phyloP scores from a whole-genome alignment of 2,329 filamentous ascomycete species.

The Sporothrix pseudoabietina region DNA sequence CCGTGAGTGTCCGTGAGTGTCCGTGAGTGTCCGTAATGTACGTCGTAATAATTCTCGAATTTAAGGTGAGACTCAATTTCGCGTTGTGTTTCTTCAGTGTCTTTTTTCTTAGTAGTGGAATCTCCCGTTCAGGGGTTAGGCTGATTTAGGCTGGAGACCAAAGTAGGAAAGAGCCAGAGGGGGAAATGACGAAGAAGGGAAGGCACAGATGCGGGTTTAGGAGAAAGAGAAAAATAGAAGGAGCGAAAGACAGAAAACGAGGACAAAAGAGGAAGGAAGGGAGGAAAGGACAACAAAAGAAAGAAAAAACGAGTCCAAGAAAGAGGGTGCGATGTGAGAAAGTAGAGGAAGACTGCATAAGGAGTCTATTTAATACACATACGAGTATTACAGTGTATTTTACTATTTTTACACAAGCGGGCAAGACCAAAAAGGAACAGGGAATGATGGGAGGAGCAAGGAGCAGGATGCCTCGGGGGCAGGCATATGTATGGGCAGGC shows the following conservation, averaged over 20 bases:
- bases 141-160: slow-evolving; percentile 15
- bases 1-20: background rate
- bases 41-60: background rate
- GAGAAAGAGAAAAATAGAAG: background rate
- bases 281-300: background rate
- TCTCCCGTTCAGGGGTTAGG: slow-evolving; percentile 20
- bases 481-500: background rate
- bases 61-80: slow-evolving; percentile 19
- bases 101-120: slow-evolving; percentile 5
- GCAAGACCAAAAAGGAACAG: background rate
- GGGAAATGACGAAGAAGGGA: slow-evolving; percentile 18
- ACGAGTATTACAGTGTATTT: too few species aligned
- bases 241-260: background rate
- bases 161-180: slow-evolving; percentile 10
- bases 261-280: background rate
- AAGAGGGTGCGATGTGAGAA: background rate
- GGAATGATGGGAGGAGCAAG: background rate
- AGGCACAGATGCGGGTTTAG: slow-evolving; percentile 16
- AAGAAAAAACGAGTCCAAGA: background rate
- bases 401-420: too few species aligned
- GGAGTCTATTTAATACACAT: background rate
- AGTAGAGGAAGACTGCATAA: background rate
- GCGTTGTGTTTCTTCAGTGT: slow-evolving; percentile 14
- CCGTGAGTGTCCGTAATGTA: background rate
- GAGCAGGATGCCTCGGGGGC: background rate